A percentile compares a stretch with the other conserved stretches of the same genome.
Evolutionary conservation across 768 basidiomycete species (phyloP).

Genomic region (Boletus eberwhitei): DNA sequence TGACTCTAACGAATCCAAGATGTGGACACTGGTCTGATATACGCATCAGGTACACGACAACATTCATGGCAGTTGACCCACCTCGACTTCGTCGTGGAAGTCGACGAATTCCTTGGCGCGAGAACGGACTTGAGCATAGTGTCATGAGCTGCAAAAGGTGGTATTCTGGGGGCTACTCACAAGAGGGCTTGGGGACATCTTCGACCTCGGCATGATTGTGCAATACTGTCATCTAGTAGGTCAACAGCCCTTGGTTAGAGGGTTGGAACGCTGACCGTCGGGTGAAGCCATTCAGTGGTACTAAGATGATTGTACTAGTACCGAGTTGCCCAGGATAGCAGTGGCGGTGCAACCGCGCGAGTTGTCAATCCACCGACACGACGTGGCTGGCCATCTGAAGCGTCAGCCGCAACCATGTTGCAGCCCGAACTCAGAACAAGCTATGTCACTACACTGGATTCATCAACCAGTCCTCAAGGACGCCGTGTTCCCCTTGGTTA

Average conservation of each 20-base stretch:
- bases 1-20: slow-evolving; percentile 83
- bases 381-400: not conserved
- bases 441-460: not conserved
- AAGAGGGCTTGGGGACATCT: not conserved
- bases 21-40: slow-evolving; percentile 73
- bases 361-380: too few species aligned
- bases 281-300: slow-evolving; percentile 9
- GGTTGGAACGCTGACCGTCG: slow-evolving; percentile 3
- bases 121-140: slow-evolving; percentile 28
- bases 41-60: not conserved
- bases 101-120: slow-evolving; percentile 71
- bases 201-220: not conserved
- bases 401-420: slow-evolving; percentile 8
- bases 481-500: slow-evolving; percentile 7
- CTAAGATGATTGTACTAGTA: not conserved
- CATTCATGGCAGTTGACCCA: slow-evolving; percentile 26
- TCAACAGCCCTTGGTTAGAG: not conserved
- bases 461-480: not conserved
- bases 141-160: not conserved
- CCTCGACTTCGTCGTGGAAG: slow-evolving; percentile 90
- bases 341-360: slow-evolving; percentile 9
- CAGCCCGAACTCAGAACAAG: not conserved
- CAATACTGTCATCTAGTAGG: not conserved
- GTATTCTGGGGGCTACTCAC: slow-evolving; percentile 12
- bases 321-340: not conserved